Base-by-base conservation (phyloP, 1,284 basidiomycete genomes). In the Ceratobasidium sp. region DNA sequence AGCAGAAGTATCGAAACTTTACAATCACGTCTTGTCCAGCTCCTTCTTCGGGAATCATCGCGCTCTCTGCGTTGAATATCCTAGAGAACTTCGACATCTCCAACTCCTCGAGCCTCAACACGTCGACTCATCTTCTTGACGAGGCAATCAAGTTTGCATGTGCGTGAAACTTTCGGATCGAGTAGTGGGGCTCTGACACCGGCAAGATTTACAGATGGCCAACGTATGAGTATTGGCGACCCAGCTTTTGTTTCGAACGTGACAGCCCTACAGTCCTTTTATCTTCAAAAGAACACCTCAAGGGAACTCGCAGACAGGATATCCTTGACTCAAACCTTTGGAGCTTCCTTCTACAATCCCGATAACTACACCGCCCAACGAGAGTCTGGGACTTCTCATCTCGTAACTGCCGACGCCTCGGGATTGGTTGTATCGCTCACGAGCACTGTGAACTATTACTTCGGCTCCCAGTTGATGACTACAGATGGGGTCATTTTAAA, bases 361-460 rank as follows among this genome's bases (percentile, higher is more conserved):
- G 35, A 35, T n/a, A 60, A 60, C 20, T 70, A 64, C 29, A 55
- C 38, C 4, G 53, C 60, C 17, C 50, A 53, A 20, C 20, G 45
- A n/a, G 55, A 55, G 38, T 57, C 47, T 20, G 69, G 69, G 34
- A 70, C 69, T 12, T 64, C 57, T 22, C 69, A 70, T 38, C 35
- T 70, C 8, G 58, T 64, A 17, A 47, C 58, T 3, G 69, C 69
- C 25, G 69, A 70, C 29, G 29, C 38, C 1, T 53, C 49, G 45
- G 69, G 69, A 12, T 1, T 70, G 25, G 69, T 70, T 6, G 53
- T 70, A n/a, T 64, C 40, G 3, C 40, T 56, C 13, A 70, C 69
- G 15, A 70, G 57, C 29, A 70, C 69, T 3, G 58, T 70, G 8
- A 70, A 70, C 32, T 57, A 64, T 17, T 70, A 70, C 22, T 70